Conservation (phyloP, 1,284 basidiomycete genomes). For the Cryptococcus neoformans region DNA sequence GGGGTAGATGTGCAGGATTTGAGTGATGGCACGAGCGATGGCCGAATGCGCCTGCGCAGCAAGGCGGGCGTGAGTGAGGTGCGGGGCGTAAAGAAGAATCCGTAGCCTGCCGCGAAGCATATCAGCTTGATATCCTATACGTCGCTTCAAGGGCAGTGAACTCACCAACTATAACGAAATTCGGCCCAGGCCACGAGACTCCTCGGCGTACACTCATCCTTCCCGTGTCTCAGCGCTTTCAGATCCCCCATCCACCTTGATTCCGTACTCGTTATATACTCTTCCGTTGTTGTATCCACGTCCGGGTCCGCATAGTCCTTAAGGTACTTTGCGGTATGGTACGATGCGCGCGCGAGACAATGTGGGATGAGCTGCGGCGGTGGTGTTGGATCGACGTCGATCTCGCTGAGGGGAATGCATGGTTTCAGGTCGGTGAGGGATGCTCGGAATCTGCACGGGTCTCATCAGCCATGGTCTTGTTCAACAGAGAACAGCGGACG, state of each 20-base stretch:
- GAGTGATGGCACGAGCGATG: slow-evolving; percentile 12
- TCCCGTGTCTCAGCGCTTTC: slow-evolving; percentile 12
- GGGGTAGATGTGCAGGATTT: slow-evolving; percentile 20
- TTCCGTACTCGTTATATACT: slow-evolving; percentile 17
- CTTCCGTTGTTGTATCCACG: slow-evolving; percentile 18
- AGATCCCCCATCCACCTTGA: slow-evolving; percentile 14
- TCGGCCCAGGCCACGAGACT: slow-evolving; percentile 17
- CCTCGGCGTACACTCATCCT: not conserved
- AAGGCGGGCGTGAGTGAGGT: slow-evolving; percentile 9
- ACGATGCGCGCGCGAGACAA: slow-evolving; percentile 8
- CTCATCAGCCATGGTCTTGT: not conserved
- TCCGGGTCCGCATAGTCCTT: slow-evolving; percentile 17
- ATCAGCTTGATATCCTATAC: not conserved
- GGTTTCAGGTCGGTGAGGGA: slow-evolving; percentile 17
- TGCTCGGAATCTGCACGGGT: slow-evolving; percentile 14
- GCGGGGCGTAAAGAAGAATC: slow-evolving; percentile 19
- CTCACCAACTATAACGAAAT: slow-evolving; percentile 25
- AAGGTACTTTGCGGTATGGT: slow-evolving; percentile 14
- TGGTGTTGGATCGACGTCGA: slow-evolving; percentile 20
- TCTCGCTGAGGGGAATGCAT: slow-evolving; percentile 18
- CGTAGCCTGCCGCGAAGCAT: slow-evolving; percentile 14
- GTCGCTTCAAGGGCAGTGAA: not conserved
- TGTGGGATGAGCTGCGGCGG: slow-evolving; percentile 10
- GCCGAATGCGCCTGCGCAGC: slow-evolving; percentile 11
- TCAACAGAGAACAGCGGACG: not conserved